phyloP scores from a whole-genome alignment of 2,329 filamentous ascomycete species.

The Plectosphaerella plurivora region DNA sequence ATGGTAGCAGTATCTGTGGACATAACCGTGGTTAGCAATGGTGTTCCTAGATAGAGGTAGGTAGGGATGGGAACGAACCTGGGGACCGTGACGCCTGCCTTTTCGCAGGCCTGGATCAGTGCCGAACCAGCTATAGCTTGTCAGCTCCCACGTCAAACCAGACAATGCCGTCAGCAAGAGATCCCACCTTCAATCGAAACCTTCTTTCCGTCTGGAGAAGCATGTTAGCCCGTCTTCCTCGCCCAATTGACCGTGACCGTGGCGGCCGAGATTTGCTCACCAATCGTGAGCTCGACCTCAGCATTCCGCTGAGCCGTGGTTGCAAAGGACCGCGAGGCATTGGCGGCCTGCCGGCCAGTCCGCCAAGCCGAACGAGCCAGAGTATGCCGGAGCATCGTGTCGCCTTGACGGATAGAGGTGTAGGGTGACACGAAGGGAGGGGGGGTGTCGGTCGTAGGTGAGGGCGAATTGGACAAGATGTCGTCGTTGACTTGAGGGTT shows the following conservation, averaged over 20 bases:
- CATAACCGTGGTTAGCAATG: slow-evolving; percentile 22
- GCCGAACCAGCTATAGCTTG: slow-evolving; percentile 75
- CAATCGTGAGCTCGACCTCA: slow-evolving; percentile 95
- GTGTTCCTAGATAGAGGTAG: not conserved
- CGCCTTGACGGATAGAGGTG: slow-evolving; percentile 45
- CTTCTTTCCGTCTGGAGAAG: slow-evolving; percentile 81
- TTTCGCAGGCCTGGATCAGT: slow-evolving; percentile 98
- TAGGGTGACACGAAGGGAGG: slow-evolving; percentile 32
- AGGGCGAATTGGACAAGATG: slow-evolving; percentile 26
- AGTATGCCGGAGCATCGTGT: slow-evolving; percentile 65
- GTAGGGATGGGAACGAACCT: slow-evolving; percentile 51
- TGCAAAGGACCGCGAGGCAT: slow-evolving; percentile 73
- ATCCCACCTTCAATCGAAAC: slow-evolving; percentile 85
- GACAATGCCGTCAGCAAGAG: slow-evolving; percentile 8
- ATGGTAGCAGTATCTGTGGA: slow-evolving; percentile 89
- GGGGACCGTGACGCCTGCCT: slow-evolving; percentile 85
- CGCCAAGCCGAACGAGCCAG: slow-evolving; percentile 65
- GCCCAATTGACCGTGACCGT: slow-evolving; percentile 25
- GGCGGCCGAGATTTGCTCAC: slow-evolving; percentile 39
- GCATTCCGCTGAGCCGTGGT: slow-evolving; percentile 73
- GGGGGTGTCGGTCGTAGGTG: slow-evolving; percentile 15
- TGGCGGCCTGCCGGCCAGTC: slow-evolving; percentile 53
- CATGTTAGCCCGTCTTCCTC: slow-evolving; percentile 23
- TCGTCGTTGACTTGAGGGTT: slow-evolving; percentile 32
- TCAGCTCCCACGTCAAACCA: slow-evolving; percentile 9